Evolutionary conservation across 257 asterid species (phyloP).

Genomic region (Nicotiana undulata): DNA sequence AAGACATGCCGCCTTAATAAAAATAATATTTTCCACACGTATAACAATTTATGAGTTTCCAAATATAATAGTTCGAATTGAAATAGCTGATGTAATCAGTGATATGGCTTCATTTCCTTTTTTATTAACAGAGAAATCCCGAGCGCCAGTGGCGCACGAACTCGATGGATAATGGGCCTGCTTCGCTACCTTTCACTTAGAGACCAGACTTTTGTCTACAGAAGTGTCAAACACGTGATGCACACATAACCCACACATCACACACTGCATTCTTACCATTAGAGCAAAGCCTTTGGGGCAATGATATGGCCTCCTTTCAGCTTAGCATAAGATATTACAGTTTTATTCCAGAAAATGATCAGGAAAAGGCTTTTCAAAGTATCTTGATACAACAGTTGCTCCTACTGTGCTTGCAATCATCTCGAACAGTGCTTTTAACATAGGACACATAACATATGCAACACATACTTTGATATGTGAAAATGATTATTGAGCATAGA

Average conservation of each 20-base stretch:
- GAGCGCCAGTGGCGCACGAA: too few species aligned
- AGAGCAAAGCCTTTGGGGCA: too few species aligned
- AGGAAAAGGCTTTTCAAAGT: background rate
- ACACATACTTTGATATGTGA: background rate
- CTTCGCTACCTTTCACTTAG: too few species aligned
- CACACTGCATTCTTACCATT: too few species aligned
- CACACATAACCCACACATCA: too few species aligned
- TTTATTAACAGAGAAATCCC: too few species aligned
- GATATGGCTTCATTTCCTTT: background rate
- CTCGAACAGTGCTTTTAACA: background rate
- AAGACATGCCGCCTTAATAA: background rate
- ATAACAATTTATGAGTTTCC: background rate
- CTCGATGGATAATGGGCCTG: too few species aligned
- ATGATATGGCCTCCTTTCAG: background rate
- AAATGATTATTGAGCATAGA: background rate
- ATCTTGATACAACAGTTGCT: background rate
- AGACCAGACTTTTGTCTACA: too few species aligned
- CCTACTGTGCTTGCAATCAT: background rate
- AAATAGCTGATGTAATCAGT: background rate
- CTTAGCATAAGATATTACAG: background rate
- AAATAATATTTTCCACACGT: background rate
- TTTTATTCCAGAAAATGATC: background rate
- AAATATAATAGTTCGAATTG: background rate
- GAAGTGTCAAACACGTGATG: too few species aligned
- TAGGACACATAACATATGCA: background rate